Conservation (phyloP, 1,284 basidiomycete species). For the Thecaphora thlaspeos region DNA sequence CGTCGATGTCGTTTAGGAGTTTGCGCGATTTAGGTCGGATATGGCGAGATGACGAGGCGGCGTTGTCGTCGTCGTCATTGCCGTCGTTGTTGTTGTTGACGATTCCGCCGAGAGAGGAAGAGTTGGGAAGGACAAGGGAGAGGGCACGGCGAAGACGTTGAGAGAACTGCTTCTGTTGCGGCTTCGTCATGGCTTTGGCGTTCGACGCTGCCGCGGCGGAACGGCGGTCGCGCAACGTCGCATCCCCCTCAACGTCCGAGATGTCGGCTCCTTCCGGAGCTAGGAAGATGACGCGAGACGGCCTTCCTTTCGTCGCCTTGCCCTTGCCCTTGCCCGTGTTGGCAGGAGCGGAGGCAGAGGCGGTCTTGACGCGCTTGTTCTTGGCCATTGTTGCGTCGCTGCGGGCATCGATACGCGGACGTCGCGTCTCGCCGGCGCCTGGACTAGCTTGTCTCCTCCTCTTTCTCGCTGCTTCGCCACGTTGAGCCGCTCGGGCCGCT, state of each 20-base stretch:
- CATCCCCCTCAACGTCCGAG: neutral
- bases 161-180: slow-evolving; percentile 18
- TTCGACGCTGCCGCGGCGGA: neutral
- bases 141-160: neutral
- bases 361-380: neutral
- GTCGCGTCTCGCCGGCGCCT: slow-evolving; percentile 4
- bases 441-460: slow-evolving; percentile 24
- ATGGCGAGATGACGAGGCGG: slow-evolving; percentile 3
- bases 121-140: neutral
- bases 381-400: neutral
- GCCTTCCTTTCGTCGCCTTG: neutral
- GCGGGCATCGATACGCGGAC: no score
- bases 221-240: neutral
- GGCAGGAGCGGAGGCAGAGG: neutral
- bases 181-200: neutral
- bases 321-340: neutral
- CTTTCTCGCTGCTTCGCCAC: slow-evolving; percentile 16
- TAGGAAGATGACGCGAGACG: neutral
- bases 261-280: neutral
- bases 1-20: slow-evolving; percentile 37
- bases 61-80: slow-evolving; percentile 5
- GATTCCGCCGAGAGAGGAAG: no score
- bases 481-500: slow-evolving; percentile 20
- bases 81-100: slow-evolving; percentile 1
- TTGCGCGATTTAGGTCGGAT: slow-evolving; percentile 18